A percentile compares a stretch with the other conserved stretches of the same genome.
phyloP scores from a whole-genome alignment of 1,139 yeast species.

The Diutina rugosa region DNA sequence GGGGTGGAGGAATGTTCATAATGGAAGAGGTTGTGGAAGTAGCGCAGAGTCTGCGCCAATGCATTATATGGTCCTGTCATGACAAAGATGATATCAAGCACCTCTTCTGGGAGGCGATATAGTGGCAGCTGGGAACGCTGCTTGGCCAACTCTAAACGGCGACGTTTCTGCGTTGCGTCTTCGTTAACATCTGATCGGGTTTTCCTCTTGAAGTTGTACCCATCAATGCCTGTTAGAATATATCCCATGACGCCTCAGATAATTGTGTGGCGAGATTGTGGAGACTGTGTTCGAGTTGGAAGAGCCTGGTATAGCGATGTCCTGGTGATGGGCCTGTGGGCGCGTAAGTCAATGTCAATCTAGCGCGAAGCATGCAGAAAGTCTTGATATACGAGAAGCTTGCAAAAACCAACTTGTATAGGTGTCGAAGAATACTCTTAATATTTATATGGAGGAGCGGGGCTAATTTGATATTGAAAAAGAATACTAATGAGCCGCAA shows the following conservation, averaged over 20 bases:
- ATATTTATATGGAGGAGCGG: too few species aligned
- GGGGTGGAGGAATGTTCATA: conserved; percentile 6
- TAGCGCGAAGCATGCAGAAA: too few species aligned
- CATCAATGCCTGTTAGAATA: neutral
- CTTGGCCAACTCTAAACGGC: neutral
- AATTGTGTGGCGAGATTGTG: too few species aligned
- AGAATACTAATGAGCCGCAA: too few species aligned
- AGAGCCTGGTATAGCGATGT: too few species aligned
- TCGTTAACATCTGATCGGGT: neutral
- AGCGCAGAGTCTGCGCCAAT: conserved; percentile 15
- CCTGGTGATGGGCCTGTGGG: too few species aligned
- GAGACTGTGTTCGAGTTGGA: too few species aligned
- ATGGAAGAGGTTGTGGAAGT: conserved; percentile 12
- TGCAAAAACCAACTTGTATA: too few species aligned
- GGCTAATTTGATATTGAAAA: too few species aligned
- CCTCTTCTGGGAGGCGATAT: conserved; percentile 19
- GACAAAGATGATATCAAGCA: conserved; percentile 18
- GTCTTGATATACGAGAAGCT: too few species aligned
- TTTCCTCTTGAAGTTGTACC: neutral
- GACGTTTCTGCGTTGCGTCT: neutral
- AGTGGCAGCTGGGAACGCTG: conserved; percentile 3
- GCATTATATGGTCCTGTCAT: conserved; percentile 16
- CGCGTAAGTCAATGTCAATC: too few species aligned
- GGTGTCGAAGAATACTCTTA: too few species aligned
- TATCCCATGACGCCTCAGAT: neutral